A percentile compares a stretch with the other conserved stretches of the same genome.
Conservation (phyloP, 2,329 filamentous ascomycete genomes). For the Colletotrichum cordylinicola region DNA sequence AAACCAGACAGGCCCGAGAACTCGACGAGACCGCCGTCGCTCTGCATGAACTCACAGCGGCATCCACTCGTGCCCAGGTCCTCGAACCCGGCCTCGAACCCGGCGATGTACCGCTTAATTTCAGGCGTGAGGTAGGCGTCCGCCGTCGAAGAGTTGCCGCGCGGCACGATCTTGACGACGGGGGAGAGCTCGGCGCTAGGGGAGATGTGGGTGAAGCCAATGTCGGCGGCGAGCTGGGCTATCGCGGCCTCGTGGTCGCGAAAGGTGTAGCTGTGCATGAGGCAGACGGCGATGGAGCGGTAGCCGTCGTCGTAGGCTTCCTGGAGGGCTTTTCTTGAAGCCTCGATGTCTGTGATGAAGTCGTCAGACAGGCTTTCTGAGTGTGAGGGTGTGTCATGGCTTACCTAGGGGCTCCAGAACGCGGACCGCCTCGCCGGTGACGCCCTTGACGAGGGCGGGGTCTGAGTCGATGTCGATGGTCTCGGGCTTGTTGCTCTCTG, state of each 20-base stretch:
- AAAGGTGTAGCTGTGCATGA: constrained; percentile 77
- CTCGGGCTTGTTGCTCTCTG: constrained; percentile 13
- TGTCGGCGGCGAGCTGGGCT: constrained; percentile 37
- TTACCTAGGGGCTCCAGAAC: constrained; percentile 61
- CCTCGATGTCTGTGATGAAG: constrained; percentile 43
- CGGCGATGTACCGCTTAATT: constrained; percentile 71
- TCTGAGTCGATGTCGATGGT: constrained; percentile 12
- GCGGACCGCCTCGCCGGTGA: constrained; percentile 72
- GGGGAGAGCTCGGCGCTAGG: constrained; percentile 53
- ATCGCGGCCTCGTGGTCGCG: constrained; percentile 60
- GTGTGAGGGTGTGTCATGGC: rapidly evolving
- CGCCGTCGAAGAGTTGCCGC: constrained; percentile 78
- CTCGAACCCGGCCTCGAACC: constrained; percentile 44
- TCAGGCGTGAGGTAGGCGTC: constrained; percentile 80
- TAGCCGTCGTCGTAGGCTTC: constrained; percentile 66
- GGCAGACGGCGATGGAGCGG: constrained; percentile 70
- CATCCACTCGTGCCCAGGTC: constrained; percentile 58
- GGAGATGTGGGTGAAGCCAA: constrained; percentile 69
- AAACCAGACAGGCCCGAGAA: constrained; percentile 71
- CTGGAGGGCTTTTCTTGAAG: constrained; percentile 61
- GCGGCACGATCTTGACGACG: constrained; percentile 74
- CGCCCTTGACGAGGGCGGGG: constrained; percentile 53
- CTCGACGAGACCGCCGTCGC: constrained; percentile 56
- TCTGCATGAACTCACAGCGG: constrained; percentile 78
- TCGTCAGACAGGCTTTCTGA: neutral